phyloP scores from a whole-genome alignment of 192 early-diverging fungal genomes.

The Borealophlyctis nickersoniae region DNA sequence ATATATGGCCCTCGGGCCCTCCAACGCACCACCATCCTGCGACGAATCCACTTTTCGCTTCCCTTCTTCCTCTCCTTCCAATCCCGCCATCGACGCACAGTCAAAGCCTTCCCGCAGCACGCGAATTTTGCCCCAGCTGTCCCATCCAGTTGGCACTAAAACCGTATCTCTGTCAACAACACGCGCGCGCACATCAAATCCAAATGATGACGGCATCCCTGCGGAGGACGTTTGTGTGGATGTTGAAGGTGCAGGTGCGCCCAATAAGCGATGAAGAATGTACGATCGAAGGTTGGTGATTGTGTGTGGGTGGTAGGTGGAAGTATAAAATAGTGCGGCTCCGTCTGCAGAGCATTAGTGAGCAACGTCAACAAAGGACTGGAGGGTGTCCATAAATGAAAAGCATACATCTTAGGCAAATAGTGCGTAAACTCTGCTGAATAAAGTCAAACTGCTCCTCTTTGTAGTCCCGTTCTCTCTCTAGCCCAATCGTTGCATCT shows the following conservation, averaged over 20 bases:
- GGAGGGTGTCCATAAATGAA: slow-evolving; percentile 1
- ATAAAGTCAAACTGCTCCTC: slow-evolving; percentile 96
- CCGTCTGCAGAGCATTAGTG: slow-evolving; percentile 58
- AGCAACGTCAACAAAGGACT: background rate
- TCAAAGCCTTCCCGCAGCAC: slow-evolving; percentile 40
- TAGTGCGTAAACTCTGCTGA: slow-evolving; percentile 84
- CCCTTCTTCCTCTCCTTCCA: slow-evolving; percentile 52
- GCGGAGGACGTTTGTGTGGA: background rate
- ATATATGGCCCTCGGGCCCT: slow-evolving; percentile 27
- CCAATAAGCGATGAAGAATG: slow-evolving; percentile 70
- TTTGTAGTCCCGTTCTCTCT: slow-evolving; percentile 77
- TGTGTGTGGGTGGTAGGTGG: slow-evolving; percentile 73
- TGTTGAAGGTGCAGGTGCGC: slow-evolving; percentile 1
- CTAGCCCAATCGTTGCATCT: slow-evolving; percentile 70
- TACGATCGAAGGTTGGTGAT: slow-evolving; percentile 75
- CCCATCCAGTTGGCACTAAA: slow-evolving; percentile 91
- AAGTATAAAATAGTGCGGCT: slow-evolving; percentile 87
- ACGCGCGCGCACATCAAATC: slow-evolving; percentile 58
- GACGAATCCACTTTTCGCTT: background rate
- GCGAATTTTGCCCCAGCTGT: slow-evolving; percentile 83
- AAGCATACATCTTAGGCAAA: slow-evolving; percentile 77
- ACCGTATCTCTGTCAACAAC: slow-evolving; percentile 86
- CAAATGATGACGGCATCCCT: slow-evolving; percentile 7
- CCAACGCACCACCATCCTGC: background rate
- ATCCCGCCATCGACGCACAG: slow-evolving; percentile 45